Conservation (phyloP, 116 monocot genomes). For the Iris pallida region DNA sequence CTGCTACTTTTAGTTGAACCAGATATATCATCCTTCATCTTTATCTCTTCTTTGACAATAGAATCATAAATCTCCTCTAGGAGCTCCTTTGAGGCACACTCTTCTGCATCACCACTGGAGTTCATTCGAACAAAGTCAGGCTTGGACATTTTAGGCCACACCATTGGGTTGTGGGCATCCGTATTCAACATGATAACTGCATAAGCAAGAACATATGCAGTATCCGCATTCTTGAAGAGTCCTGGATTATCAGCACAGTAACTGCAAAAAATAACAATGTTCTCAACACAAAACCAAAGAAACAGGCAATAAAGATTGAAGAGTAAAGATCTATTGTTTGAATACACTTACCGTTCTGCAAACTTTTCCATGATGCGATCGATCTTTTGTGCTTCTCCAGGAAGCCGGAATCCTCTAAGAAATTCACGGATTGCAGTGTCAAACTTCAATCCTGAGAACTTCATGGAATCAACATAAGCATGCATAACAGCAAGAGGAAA, state of each 20-base stretch:
- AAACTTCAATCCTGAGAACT: constrained; percentile 89
- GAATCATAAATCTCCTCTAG: constrained; percentile 96
- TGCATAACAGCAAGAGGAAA: constrained; percentile 97
- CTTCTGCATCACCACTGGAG: constrained; percentile 64
- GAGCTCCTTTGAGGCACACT: constrained; percentile 75
- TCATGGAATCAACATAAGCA: constrained; percentile 99
- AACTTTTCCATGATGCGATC: constrained; percentile 99
- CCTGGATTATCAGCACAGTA: constrained; percentile 96
- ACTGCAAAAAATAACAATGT: constrained; percentile 44
- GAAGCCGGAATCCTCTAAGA: constrained; percentile 86
- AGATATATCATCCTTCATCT: constrained; percentile 69
- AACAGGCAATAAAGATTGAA: not conserved
- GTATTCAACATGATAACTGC: constrained; percentile 99
- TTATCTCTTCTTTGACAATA: constrained; percentile 85
- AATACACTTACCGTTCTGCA: constrained; percentile 75
- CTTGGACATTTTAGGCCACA: constrained; percentile 98
- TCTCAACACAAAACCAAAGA: not conserved
- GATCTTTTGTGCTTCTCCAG: constrained; percentile 99
- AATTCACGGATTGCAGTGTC: constrained; percentile 95
- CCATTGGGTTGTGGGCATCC: constrained; percentile 96
- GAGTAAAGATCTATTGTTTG: not conserved
- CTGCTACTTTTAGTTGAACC: constrained; percentile 38
- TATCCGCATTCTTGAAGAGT: constrained; percentile 92
- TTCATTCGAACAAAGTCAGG: constrained; percentile 90
- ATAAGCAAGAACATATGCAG: constrained; percentile 98